Conservation (phyloP, 1,139 yeast species). For the Suhomyces ambrosiae region DNA sequence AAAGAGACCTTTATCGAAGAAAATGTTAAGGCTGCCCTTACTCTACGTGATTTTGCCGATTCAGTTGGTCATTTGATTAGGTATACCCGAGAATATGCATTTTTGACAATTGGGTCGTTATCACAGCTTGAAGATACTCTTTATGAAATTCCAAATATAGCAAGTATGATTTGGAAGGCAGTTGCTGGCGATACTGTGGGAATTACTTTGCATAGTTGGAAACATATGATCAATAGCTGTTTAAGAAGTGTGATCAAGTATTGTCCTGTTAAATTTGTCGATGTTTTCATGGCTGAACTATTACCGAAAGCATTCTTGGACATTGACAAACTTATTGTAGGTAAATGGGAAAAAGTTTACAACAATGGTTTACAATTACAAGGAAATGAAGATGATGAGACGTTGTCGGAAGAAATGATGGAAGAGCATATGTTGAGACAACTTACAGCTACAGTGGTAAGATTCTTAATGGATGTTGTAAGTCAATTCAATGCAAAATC, state of each 20-base stretch:
- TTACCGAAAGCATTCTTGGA: constrained; percentile 75
- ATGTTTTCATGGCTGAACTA: constrained; percentile 71
- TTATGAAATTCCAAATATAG: constrained; percentile 83
- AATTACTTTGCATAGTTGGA: constrained; percentile 93
- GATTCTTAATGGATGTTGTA: constrained; percentile 83
- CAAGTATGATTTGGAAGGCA: constrained; percentile 76
- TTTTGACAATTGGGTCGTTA: constrained; percentile 84
- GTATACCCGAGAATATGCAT: constrained; percentile 94
- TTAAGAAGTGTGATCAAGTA: constrained; percentile 83
- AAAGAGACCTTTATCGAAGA: constrained; percentile 95
- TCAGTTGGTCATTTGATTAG: constrained; percentile 96
- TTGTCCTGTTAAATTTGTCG: constrained; percentile 75
- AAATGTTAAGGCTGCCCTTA: constrained; percentile 89
- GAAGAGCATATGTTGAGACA: constrained; percentile 94
- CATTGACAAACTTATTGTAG: constrained; percentile 67
- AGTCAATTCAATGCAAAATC: constrained; percentile 64
- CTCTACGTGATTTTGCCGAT: constrained; percentile 94
- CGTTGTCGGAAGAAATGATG: constrained; percentile 96
- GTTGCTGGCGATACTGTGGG: constrained; percentile 85
- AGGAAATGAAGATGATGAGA: constrained; percentile 75
- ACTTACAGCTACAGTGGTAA: constrained; percentile 88
- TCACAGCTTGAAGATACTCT: constrained; percentile 88
- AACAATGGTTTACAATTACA: constrained; percentile 69
- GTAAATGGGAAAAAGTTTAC: constrained; percentile 76
- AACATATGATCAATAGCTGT: constrained; percentile 90